A percentile compares a stretch with the other conserved stretches of the same genome.
phyloP scores from a whole-genome alignment of 768 basidiomycete species.

The Mycena crocata region DNA sequence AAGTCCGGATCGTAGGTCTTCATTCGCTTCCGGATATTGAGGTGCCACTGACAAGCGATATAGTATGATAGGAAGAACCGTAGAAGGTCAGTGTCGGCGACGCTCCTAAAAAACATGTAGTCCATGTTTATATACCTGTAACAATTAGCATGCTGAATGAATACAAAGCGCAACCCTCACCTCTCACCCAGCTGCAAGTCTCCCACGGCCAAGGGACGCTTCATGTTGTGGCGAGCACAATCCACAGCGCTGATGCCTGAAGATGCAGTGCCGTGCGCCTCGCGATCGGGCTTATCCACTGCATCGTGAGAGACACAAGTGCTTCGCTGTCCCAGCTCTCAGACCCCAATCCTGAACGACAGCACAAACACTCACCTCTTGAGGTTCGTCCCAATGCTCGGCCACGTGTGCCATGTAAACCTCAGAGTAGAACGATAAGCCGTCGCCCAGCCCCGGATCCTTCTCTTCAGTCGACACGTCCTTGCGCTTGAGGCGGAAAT shows the following conservation, averaged over 20 bases:
- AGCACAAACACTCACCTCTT: neutral
- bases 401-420: constrained; percentile 22
- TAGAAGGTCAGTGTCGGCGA: neutral
- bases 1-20: neutral
- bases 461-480: constrained; percentile 26
- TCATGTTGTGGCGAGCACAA: neutral
- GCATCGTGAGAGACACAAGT: neutral
- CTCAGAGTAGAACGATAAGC: constrained; percentile 29
- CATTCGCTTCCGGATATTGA: neutral
- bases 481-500: constrained; percentile 36
- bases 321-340: neutral
- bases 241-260: neutral
- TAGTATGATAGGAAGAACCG: constrained; percentile 37
- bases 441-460: constrained; percentile 30
- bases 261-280: neutral
- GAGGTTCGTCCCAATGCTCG: neutral
- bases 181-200: neutral
- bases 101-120: neutral
- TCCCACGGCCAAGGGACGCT: neutral
- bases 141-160: neutral
- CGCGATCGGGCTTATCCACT: neutral
- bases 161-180: neutral
- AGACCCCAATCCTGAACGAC: neutral
- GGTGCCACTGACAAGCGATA: constrained; percentile 33
- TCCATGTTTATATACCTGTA: neutral